A percentile compares a stretch with the other conserved stretches of the same genome.
Evolutionary conservation across 2,329 filamentous ascomycete genomes (phyloP).

Genomic region (Xylariaceae sp.): DNA sequence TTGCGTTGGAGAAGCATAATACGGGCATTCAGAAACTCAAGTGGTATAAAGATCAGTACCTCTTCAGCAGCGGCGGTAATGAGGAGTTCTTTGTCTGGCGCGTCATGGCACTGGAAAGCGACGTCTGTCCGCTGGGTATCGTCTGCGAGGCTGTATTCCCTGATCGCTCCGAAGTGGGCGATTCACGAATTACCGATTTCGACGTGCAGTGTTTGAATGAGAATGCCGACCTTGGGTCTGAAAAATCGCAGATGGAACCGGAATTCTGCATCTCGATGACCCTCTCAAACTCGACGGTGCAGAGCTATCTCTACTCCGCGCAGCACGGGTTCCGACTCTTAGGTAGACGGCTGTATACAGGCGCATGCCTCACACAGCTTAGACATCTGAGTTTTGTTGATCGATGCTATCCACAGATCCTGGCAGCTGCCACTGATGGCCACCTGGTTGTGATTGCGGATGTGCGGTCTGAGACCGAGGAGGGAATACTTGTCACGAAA

Average conservation of each 20-base stretch:
- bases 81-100: conserved; percentile 93
- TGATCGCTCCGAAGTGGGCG: conserved; percentile 59
- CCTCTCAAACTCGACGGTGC: conserved; percentile 84
- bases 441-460: conserved; percentile 67
- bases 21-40: conserved; percentile 82
- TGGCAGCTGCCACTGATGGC: conserved; percentile 85
- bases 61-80: conserved; percentile 86
- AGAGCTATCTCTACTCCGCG: conserved; percentile 60
- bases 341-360: conserved; percentile 67
- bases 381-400: conserved; percentile 48
- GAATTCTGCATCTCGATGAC: conserved; percentile 71
- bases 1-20: conserved; percentile 77
- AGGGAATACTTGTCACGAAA: conserved; percentile 45
- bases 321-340: conserved; percentile 55
- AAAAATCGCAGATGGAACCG: background rate
- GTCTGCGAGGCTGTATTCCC: conserved; percentile 62
- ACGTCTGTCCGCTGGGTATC: conserved; percentile 58
- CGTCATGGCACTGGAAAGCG: conserved; percentile 60
- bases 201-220: conserved; percentile 55
- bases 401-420: conserved; percentile 47
- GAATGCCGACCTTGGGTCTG: conserved; percentile 27
- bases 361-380: conserved; percentile 76
- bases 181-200: conserved; percentile 84
- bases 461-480: conserved; percentile 10
- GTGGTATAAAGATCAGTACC: conserved; percentile 74